Evolutionary conservation across 2,329 filamentous ascomycete genomes (phyloP).

Genomic region (Nannizzia gypsea): DNA sequence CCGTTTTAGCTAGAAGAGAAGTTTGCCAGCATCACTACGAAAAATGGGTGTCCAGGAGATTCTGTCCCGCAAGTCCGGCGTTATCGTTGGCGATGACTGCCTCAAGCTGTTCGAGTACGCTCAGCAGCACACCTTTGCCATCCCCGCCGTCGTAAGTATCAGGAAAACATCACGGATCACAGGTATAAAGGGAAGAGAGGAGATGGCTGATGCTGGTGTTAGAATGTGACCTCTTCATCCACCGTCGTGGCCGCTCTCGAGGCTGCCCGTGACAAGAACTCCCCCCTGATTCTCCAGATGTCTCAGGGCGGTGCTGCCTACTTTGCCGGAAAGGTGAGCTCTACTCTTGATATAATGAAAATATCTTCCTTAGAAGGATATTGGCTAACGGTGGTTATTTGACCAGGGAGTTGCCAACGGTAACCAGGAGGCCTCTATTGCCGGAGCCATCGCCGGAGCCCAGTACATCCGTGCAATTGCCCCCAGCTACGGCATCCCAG

Average conservation of each 20-base stretch:
- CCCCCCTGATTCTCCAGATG: slow-evolving; percentile 84
- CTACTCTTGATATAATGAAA: background rate
- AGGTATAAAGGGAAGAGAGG: background rate
- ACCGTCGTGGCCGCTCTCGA: slow-evolving; percentile 79
- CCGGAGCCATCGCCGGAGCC: slow-evolving; percentile 75
- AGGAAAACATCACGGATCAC: slow-evolving; percentile 7
- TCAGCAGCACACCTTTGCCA: slow-evolving; percentile 75
- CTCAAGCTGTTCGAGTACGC: slow-evolving; percentile 75
- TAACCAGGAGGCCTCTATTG: slow-evolving; percentile 78
- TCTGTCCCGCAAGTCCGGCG: slow-evolving; percentile 52
- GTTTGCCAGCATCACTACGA: slow-evolving; percentile 4
- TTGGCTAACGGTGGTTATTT: background rate
- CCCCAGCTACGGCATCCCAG: slow-evolving; percentile 76
- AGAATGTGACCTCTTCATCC: slow-evolving; percentile 89
- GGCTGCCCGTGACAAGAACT: slow-evolving; percentile 83
- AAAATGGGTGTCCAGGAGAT: slow-evolving; percentile 41
- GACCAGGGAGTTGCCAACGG: slow-evolving; percentile 60
- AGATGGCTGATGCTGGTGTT: background rate
- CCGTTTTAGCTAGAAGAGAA: background rate
- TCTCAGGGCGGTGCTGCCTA: slow-evolving; percentile 89
- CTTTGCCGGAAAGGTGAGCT: slow-evolving; percentile 69
- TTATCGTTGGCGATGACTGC: slow-evolving; percentile 57
- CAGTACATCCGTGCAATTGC: slow-evolving; percentile 88
- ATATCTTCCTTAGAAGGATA: no score
- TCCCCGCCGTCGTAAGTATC: slow-evolving; percentile 59